Conservation (phyloP, 1,284 basidiomycete genomes). For the Malassezia brasiliensis region DNA sequence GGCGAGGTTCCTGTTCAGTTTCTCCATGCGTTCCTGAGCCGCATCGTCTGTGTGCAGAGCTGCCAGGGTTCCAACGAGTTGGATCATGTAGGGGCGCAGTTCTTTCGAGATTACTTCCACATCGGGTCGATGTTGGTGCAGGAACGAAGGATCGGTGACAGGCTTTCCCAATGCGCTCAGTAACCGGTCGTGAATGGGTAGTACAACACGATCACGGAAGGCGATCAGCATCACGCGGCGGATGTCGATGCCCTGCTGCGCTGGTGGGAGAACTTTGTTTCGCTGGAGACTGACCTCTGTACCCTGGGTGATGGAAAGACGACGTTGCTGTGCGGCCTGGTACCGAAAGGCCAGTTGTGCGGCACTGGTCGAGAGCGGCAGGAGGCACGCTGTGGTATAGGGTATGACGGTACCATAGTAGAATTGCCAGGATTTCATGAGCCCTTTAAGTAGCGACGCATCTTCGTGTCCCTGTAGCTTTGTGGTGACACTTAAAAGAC, state of each 20-base stretch:
- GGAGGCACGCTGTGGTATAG: constrained; percentile 62
- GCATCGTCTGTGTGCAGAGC: constrained; percentile 43
- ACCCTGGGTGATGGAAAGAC: too few species aligned
- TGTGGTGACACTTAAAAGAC: constrained; percentile 82
- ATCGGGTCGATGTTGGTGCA: neutral
- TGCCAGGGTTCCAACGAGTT: constrained; percentile 43
- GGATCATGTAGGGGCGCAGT: constrained; percentile 29
- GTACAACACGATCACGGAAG: constrained; percentile 60
- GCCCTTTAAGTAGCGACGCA: constrained; percentile 61
- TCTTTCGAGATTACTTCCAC: neutral
- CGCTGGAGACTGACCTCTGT: too few species aligned
- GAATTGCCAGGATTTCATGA: constrained; percentile 84
- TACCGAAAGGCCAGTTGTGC: neutral
- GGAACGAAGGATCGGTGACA: constrained; percentile 10
- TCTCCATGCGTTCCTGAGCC: constrained; percentile 45
- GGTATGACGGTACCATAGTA: constrained; percentile 88
- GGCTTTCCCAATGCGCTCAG: constrained; percentile 25
- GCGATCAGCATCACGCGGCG: constrained; percentile 66
- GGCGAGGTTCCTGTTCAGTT: constrained; percentile 17
- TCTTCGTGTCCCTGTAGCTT: constrained; percentile 59
- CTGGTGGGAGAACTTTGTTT: too few species aligned
- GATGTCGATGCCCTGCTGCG: constrained; percentile 53
- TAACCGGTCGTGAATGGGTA: constrained; percentile 36
- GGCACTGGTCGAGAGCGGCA: constrained; percentile 49
- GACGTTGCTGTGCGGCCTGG: neutral